phyloP scores from a whole-genome alignment of 2,329 filamentous ascomycete genomes.

The Tolypocladium nubicola region DNA sequence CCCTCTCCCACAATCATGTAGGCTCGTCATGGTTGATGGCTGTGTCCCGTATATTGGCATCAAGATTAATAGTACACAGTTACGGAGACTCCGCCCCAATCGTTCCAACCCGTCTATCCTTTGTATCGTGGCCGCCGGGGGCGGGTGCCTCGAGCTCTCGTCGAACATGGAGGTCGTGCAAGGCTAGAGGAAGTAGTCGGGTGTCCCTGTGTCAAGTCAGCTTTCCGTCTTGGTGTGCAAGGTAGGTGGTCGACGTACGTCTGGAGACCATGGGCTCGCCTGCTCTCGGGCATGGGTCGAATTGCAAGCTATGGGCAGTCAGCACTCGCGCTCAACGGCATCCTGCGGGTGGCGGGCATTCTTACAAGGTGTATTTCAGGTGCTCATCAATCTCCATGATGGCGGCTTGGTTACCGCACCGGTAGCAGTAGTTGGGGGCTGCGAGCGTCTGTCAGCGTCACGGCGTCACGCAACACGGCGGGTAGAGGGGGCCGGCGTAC shows the following conservation, averaged over 20 bases:
- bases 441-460: conserved; percentile 10
- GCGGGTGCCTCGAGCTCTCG: not conserved
- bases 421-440: conserved; percentile 94
- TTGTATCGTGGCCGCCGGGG: conserved; percentile 7
- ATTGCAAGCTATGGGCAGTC: conserved; percentile 68
- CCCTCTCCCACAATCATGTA: conserved; percentile 5
- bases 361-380: conserved; percentile 98
- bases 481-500: conserved; percentile 34
- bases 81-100: conserved; percentile 10
- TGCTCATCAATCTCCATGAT: conserved; percentile 99
- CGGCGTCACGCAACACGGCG: not conserved
- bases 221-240: not conserved
- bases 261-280: conserved; percentile 98
- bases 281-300: conserved; percentile 93
- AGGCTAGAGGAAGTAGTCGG: conserved; percentile 93
- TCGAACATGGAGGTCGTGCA: conserved; percentile 5
- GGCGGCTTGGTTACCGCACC: conserved; percentile 97
- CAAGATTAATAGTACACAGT: conserved; percentile 18
- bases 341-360: conserved; percentile 13
- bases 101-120: conserved; percentile 9
- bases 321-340: conserved; percentile 9
- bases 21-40: conserved; percentile 6
- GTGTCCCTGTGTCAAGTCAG: conserved; percentile 49
- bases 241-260: conserved; percentile 38
- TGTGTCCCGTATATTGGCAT: conserved; percentile 8